phyloP scores from a whole-genome alignment of 2,329 filamentous ascomycete genomes.

The Aspergillus ibericus region DNA sequence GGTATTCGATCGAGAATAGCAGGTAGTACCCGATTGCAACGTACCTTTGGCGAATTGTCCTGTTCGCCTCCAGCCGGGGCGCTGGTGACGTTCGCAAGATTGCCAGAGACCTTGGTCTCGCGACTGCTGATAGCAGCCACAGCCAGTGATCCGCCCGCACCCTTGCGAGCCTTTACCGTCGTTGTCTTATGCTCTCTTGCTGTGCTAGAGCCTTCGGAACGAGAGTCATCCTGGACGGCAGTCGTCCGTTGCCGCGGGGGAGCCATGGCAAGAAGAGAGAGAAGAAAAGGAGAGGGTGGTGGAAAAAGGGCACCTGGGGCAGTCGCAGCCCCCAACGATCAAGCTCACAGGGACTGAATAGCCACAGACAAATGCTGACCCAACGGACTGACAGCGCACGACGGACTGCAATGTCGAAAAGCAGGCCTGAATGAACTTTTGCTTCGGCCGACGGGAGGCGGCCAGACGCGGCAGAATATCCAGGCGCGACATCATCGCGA shows the following conservation, averaged over 20 bases:
- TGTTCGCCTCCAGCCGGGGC: constrained; percentile 23
- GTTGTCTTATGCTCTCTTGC: constrained; percentile 38
- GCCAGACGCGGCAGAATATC: constrained; percentile 34
- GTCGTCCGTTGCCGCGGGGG: constrained; percentile 47
- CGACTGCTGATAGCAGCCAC: constrained; percentile 14
- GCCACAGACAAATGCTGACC: constrained; percentile 7
- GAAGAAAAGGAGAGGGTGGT: constrained; percentile 6
- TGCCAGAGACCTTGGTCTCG: constrained; percentile 22
- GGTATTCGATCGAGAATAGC: neutral
- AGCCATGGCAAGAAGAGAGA: constrained; percentile 36
- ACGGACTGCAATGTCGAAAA: constrained; percentile 10
- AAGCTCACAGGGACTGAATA: neutral
- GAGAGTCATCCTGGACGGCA: constrained; percentile 45
- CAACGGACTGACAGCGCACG: neutral
- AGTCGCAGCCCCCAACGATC: neutral
- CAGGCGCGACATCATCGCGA: constrained; percentile 25
- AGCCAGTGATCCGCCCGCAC: constrained; percentile 17
- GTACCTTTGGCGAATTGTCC: constrained; percentile 35
- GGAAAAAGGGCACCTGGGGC: neutral
- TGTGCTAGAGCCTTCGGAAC: constrained; percentile 50
- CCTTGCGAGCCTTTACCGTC: constrained; percentile 34
- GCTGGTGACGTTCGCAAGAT: constrained; percentile 31
- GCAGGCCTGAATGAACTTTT: constrained; percentile 19
- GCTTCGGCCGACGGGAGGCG: constrained; percentile 24
- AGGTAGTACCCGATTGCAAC: constrained; percentile 8